Conservation (phyloP, 1,284 basidiomycete genomes). For the Inonotus obliquus region DNA sequence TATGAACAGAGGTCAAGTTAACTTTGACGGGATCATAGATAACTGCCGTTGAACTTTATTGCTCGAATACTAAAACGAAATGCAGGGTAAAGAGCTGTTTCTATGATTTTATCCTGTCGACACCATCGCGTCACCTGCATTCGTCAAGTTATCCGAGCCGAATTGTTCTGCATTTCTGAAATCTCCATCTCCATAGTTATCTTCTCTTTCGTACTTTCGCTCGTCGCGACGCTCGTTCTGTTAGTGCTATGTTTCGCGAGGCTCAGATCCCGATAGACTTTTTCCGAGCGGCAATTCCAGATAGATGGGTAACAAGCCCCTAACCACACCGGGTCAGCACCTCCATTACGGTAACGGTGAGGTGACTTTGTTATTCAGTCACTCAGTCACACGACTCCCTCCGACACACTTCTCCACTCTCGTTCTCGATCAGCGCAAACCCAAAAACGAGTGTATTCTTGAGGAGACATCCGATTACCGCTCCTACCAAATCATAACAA, state of each 20-base stretch:
- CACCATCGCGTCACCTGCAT: not conserved
- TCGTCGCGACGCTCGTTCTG: not conserved
- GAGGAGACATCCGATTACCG: not conserved
- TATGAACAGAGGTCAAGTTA: not conserved
- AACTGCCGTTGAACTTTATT: not conserved
- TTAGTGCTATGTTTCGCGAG: not conserved
- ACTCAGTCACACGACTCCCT: not conserved
- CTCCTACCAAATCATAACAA: not conserved
- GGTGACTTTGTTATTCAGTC: not conserved
- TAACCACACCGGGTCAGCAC: not conserved
- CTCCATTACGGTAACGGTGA: not conserved
- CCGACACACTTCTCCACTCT: not conserved
- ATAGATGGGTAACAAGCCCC: no score
- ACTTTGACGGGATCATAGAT: constrained; percentile 2
- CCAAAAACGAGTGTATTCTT: not conserved
- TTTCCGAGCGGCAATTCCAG: not conserved
- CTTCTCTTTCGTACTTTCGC: no score
- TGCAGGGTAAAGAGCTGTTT: not conserved
- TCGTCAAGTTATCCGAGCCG: not conserved
- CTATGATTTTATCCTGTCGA: not conserved
- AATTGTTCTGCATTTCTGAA: not conserved
- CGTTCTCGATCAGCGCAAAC: not conserved
- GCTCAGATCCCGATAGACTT: constrained; percentile 2
- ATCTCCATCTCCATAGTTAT: not conserved
- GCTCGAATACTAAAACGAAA: not conserved